Percentiles rank a stretch among this genome's conserved stretches.
phyloP scores from a whole-genome alignment of 306 rosid genomes.

The Sophora flavescens region DNA sequence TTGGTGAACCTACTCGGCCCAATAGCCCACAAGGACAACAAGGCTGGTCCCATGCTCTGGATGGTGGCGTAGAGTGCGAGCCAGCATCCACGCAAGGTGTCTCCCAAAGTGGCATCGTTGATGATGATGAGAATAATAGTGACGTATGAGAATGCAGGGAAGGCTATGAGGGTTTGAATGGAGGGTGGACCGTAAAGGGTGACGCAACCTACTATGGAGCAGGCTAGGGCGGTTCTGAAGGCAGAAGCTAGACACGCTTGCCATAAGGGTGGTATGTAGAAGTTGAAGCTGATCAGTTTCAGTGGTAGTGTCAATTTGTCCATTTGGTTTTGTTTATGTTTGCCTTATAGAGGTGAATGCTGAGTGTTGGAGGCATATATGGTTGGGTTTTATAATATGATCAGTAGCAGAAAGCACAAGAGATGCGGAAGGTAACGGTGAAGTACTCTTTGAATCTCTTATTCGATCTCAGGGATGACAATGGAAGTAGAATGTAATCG shows the following conservation, averaged over 20 bases:
- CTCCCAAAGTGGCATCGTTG: conserved; percentile 64
- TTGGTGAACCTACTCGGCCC: conserved; percentile 50
- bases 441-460: too few species aligned
- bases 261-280: conserved; percentile 45
- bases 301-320: conserved; percentile 1
- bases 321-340: not conserved
- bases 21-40: conserved; percentile 58
- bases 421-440: too few species aligned
- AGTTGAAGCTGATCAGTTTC: not conserved
- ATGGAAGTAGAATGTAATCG: too few species aligned
- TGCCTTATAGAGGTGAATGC: not conserved
- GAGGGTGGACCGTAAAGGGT: conserved; percentile 63
- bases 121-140: conserved; percentile 57
- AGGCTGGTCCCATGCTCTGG: conserved; percentile 60
- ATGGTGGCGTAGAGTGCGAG: conserved; percentile 58
- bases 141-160: conserved; percentile 75
- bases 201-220: conserved; percentile 58
- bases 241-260: conserved; percentile 51
- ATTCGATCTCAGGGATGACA: too few species aligned
- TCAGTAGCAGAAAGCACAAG: not conserved
- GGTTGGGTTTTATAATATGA: not conserved
- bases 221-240: conserved; percentile 54
- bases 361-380: not conserved
- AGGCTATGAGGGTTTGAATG: conserved; percentile 49
- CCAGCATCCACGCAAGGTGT: conserved; percentile 59